Percentiles rank a stretch among this genome's conserved stretches.
phyloP scores from a whole-genome alignment of 202 grass and related monocot genomes.

The Schoenoplectus triqueter region DNA sequence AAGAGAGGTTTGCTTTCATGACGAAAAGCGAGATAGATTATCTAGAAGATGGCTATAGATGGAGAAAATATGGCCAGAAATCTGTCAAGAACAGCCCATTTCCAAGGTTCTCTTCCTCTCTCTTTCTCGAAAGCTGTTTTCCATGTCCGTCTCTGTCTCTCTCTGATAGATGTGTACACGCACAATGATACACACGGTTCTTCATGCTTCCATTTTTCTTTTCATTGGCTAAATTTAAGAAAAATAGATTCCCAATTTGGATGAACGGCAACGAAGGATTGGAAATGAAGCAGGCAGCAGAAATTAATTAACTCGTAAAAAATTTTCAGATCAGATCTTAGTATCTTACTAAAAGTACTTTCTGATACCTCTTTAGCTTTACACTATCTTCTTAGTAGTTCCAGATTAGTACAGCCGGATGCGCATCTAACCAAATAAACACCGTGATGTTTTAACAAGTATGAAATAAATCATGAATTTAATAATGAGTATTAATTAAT shows the following conservation, averaged over 20 bases:
- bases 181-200: too few relatives aligned
- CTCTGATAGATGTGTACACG: too few relatives aligned
- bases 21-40: conserved; percentile 78
- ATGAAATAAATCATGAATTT: too few relatives aligned
- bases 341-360: not conserved
- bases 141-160: too few relatives aligned
- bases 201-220: not conserved
- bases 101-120: conserved; percentile 45
- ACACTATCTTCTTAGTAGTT: not conserved
- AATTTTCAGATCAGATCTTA: not conserved
- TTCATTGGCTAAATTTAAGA: not conserved
- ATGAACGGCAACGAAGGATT: too few relatives aligned
- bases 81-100: conserved; percentile 82
- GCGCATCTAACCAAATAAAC: not conserved
- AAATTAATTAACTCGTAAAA: not conserved
- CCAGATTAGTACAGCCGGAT: not conserved
- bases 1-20: conserved; percentile 80
- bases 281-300: too few relatives aligned
- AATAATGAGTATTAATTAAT: too few relatives aligned
- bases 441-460: too few relatives aligned
- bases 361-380: not conserved
- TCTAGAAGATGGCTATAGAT: conserved; percentile 72
- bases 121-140: too few relatives aligned
- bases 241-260: not conserved
- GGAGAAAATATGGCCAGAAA: conserved; percentile 82